Percentiles rank a stretch among this genome's conserved stretches.
These are phyloP conservation scores for Cicer pinnatifidum DNA, from an alignment of 306 rosid genomes.

Conservation along the genomic window DNA sequence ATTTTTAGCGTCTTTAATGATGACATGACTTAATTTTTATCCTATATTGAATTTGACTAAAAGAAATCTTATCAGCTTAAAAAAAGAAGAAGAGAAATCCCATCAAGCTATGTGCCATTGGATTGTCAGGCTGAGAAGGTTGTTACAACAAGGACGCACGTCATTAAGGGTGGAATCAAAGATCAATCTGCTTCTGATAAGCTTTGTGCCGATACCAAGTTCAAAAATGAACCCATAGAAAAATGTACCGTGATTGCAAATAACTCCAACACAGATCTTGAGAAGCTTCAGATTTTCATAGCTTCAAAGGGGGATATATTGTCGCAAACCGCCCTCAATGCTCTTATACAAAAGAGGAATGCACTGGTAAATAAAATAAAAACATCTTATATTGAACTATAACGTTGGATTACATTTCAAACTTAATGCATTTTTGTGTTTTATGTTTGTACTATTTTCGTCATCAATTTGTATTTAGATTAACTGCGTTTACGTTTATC, in stretches of 20 bases:
- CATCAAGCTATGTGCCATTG: slow-evolving; percentile 39
- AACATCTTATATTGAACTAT: neutral
- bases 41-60: neutral
- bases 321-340: slow-evolving; percentile 65
- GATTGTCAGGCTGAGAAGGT: slow-evolving; percentile 54
- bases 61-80: too few species aligned
- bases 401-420: slow-evolving; percentile 15
- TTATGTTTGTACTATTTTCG: neutral
- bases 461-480: slow-evolving; percentile 7
- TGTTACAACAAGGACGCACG: slow-evolving; percentile 42
- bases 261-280: slow-evolving; percentile 47
- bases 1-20: slow-evolving; percentile 23
- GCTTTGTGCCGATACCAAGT: slow-evolving; percentile 39
- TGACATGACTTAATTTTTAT: slow-evolving; percentile 22
- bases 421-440: slow-evolving; percentile 10
- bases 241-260: slow-evolving; percentile 39
- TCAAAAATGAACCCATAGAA: slow-evolving; percentile 38
- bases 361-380: slow-evolving; percentile 55
- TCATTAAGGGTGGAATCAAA: slow-evolving; percentile 43
- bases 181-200: slow-evolving; percentile 48
- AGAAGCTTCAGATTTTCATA: slow-evolving; percentile 49
- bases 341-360: slow-evolving; percentile 61
- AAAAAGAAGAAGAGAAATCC: too few species aligned
- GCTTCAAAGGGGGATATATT: slow-evolving; percentile 59
- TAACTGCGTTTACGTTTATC: slow-evolving; percentile 13